Percentiles rank a stretch among this genome's conserved stretches.
These are phyloP conservation scores for Camellia granthamiana DNA, from an alignment of 148 eudicot genomes.

Conservation along the genomic window DNA sequence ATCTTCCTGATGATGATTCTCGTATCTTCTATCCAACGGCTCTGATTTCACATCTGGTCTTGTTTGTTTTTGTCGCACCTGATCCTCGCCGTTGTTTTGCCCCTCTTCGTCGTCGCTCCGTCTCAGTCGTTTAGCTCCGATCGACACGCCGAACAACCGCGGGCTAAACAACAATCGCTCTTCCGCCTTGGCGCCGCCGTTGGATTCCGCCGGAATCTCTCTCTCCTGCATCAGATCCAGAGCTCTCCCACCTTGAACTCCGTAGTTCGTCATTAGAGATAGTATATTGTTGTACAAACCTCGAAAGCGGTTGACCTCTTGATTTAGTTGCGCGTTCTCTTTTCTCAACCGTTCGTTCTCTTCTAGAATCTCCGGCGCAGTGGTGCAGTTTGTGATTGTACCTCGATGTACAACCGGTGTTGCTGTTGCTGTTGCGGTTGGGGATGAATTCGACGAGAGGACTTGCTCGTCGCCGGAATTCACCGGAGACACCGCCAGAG, in stretches of 20 bases:
- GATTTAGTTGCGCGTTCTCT: slow-evolving; percentile 48
- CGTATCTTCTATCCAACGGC: slow-evolving; percentile 18
- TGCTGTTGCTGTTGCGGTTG: slow-evolving; percentile 23
- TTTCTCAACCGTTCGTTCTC: slow-evolving; percentile 67
- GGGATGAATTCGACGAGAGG: slow-evolving; percentile 66
- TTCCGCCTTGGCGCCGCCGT: slow-evolving; percentile 25
- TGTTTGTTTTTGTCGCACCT: slow-evolving; percentile 4
- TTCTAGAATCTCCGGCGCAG: slow-evolving; percentile 53
- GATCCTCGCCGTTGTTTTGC: slow-evolving; percentile 24
- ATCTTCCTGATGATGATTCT: slow-evolving; percentile 8
- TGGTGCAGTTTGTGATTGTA: slow-evolving; percentile 11
- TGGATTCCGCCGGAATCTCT: slow-evolving; percentile 16
- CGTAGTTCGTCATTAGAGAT: slow-evolving; percentile 52
- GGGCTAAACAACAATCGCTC: slow-evolving; percentile 32
- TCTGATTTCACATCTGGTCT: slow-evolving; percentile 17
- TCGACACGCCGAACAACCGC: slow-evolving; percentile 60
- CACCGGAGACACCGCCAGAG: slow-evolving; percentile 34
- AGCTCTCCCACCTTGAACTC: slow-evolving; percentile 25
- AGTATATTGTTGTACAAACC: slow-evolving; percentile 51
- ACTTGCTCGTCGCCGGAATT: slow-evolving; percentile 74
- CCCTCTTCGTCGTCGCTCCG: slow-evolving; percentile 28
- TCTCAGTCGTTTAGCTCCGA: slow-evolving; percentile 58
- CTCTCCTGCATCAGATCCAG: slow-evolving; percentile 32
- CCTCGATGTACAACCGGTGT: not conserved
- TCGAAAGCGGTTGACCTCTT: slow-evolving; percentile 55